Base-by-base conservation (phyloP, 768 basidiomycete species). In the Botryobasidium botryosum region DNA sequence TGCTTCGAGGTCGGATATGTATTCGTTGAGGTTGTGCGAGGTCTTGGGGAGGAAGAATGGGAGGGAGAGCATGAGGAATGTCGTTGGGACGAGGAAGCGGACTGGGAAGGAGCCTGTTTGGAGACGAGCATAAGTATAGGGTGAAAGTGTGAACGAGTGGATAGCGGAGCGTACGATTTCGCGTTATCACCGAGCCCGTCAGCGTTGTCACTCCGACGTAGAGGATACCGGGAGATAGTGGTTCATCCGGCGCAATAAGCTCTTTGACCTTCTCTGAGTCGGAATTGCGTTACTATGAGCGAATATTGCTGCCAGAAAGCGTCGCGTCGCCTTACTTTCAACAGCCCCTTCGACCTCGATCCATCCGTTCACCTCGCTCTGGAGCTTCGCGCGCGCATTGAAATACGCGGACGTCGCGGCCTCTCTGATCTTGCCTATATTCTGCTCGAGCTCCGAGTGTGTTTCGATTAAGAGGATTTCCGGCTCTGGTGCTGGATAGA, bases 171-270 rank as follows among this genome's bases (percentile, higher is more conserved):
- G 43, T 42, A 50, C 90, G 77, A 52, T 79, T 81, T 35, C 90
- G 79, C 0, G 82, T 74, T 45, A 96, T 53, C 53, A 97, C 79
- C 46, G 88, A 88, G 1, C 83, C 86, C 3, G 83, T 80, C 39
- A 97, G 75, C 12, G 86, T 76, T 2, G 86, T 77, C 40, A 97
- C 71, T 40, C 87, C 85, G 37, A 85, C 79, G 65, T 92, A 96
- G 44, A 96, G 76, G 4, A 81, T 55, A n/a, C 83, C 86, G 1
- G 91, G 91, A 7, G 79, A 87, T 24, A 94, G 72, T 1, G 77
- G 67, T 62, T 96, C 92, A 43, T 79, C 68, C 0, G 77, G 70
- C 0, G 85, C 77, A 12, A 87, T 63, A 53, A 97, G 72, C 5
- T 79, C 72, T 59, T 88, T 88, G 26, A 96, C 65, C 10, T 13